phyloP scores from a whole-genome alignment of 2,329 filamentous ascomycete genomes.

The Fusarium paranaense region DNA sequence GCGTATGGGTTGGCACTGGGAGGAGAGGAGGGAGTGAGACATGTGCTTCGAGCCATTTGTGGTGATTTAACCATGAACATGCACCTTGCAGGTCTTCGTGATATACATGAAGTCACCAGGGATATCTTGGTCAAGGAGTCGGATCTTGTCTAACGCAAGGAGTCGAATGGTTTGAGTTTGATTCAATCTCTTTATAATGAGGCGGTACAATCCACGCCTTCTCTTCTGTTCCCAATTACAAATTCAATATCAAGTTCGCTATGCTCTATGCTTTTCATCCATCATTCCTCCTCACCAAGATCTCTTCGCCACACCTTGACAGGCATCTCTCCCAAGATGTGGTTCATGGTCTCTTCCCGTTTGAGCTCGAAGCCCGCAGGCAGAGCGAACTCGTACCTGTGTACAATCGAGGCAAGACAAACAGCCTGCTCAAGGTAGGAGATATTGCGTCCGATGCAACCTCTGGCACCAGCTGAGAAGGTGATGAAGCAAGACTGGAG shows the following conservation, averaged over 20 bases:
- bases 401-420: background rate
- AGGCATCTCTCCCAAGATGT: background rate
- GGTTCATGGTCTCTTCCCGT: background rate
- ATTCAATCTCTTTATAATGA: background rate
- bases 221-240: background rate
- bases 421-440: conserved; percentile 2
- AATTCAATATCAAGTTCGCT: background rate
- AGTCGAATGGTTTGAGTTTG: background rate
- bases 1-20: conserved; percentile 21
- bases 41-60: conserved; percentile 18
- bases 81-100: conserved; percentile 25
- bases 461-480: conserved; percentile 1
- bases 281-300: background rate
- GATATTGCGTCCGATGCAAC: background rate
- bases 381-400: conserved; percentile 1
- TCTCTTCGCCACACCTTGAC: conserved; percentile 5
- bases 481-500: background rate
- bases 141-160: background rate
- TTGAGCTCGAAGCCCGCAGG: background rate
- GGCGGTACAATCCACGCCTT: too few relatives aligned
- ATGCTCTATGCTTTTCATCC: background rate
- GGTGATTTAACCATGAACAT: conserved; percentile 33
- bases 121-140: conserved; percentile 6
- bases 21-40: conserved; percentile 20
- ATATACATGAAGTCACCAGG: conserved; percentile 11